These are phyloP conservation scores for Backusella mclennaniae DNA, from an alignment of 192 early-diverging fungal genomes.

Conservation along the genomic window DNA sequence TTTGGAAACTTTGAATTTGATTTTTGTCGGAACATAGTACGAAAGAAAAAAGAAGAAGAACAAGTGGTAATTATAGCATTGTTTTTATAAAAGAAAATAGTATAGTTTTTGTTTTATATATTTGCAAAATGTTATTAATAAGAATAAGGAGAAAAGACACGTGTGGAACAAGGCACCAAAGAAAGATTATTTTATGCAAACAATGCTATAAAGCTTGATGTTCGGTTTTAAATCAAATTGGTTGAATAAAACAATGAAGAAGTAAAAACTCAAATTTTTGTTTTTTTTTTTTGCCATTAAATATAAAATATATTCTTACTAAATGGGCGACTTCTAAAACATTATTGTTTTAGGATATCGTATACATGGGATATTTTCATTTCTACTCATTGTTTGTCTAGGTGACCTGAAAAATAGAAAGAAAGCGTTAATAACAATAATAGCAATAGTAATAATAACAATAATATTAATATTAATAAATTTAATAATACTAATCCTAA, in stretches of 20 bases:
- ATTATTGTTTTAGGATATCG: not conserved
- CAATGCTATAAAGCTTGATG: not conserved
- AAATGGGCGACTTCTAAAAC: too few species aligned
- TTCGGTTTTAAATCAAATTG: slow-evolving; percentile 6
- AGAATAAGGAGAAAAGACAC: not conserved
- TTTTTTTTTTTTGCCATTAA: not conserved
- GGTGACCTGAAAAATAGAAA: too few species aligned
- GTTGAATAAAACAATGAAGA: not conserved
- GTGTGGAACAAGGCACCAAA: not conserved
- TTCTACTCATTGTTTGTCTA: too few species aligned
- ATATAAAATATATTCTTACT: not conserved
- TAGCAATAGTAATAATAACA: too few species aligned
- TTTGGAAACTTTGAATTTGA: not conserved
- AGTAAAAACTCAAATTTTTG: not conserved
- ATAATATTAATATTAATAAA: too few species aligned
- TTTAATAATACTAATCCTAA: too few species aligned
- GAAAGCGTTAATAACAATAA: too few species aligned
- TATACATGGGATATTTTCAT: not conserved
- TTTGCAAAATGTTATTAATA: not conserved
- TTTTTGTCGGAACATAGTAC: not conserved
- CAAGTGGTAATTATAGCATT: not conserved
- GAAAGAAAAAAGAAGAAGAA: not conserved
- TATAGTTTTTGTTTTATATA: not conserved
- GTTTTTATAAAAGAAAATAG: not conserved
- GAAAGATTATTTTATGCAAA: slow-evolving; percentile 2